phyloP scores from a whole-genome alignment of 2,329 filamentous ascomycete species.

The Neurospora sp. region DNA sequence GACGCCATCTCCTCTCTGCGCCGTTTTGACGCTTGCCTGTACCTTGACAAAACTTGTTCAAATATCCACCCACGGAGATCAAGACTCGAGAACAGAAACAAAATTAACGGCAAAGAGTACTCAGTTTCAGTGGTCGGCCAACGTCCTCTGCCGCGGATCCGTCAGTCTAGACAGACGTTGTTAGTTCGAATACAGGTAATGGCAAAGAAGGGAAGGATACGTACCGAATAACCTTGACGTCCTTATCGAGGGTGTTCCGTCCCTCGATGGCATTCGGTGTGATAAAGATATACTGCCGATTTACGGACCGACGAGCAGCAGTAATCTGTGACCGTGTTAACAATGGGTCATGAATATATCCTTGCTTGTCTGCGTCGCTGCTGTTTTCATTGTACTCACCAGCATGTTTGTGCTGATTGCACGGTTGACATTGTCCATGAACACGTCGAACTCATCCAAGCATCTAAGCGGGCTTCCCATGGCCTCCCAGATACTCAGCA shows the following conservation, averaged over 20 bases:
- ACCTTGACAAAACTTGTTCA: neutral
- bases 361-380: neutral
- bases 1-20: neutral
- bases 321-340: constrained; percentile 50
- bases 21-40: neutral
- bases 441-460: constrained; percentile 96
- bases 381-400: constrained; percentile 37
- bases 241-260: constrained; percentile 45
- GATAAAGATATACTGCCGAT: constrained; percentile 90
- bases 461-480: constrained; percentile 95
- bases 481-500: constrained; percentile 91
- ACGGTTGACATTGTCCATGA: constrained; percentile 97
- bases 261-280: constrained; percentile 77
- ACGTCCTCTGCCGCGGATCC: constrained; percentile 47
- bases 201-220: constrained; percentile 15
- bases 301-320: constrained; percentile 76
- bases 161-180: constrained; percentile 32
- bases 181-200: constrained; percentile 17
- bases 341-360: neutral
- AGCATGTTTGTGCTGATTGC: constrained; percentile 91
- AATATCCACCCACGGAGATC: neutral
- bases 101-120: neutral
- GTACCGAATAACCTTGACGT: constrained; percentile 71
- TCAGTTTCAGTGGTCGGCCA: constrained; percentile 22
- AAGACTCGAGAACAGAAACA: constrained; percentile 3